These are phyloP conservation scores for Leonotis leonurus DNA, from an alignment of 257 asterid genomes.

Conservation along the genomic window DNA sequence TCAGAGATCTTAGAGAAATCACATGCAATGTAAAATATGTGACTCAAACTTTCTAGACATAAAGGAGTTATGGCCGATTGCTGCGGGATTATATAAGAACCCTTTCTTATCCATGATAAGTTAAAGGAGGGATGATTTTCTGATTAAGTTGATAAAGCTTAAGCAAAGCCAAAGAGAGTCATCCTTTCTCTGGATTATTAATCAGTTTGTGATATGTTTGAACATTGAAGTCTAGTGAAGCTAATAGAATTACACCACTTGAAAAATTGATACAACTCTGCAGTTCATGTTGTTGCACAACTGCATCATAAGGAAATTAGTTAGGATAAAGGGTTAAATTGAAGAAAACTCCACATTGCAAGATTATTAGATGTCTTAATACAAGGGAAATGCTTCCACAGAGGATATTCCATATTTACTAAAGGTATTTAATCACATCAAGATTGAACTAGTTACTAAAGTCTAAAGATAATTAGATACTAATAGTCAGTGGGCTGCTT, in stretches of 20 bases:
- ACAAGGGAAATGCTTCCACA: background rate
- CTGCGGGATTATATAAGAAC: background rate
- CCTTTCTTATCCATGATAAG: background rate
- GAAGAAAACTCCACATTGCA: background rate
- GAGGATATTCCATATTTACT: background rate
- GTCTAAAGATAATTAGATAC: background rate
- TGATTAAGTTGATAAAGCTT: background rate
- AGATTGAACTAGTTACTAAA: background rate
- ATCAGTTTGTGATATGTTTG: background rate
- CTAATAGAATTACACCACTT: background rate
- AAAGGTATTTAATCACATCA: background rate
- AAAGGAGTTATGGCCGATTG: background rate
- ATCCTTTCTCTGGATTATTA: background rate
- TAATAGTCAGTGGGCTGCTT: background rate
- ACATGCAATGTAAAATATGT: too few relatives aligned
- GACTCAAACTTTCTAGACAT: background rate
- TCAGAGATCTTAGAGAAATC: too few relatives aligned
- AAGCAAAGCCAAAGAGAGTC: background rate
- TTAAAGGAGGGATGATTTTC: background rate
- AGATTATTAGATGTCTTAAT: background rate
- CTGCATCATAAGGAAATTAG: too few relatives aligned
- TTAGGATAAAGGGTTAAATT: background rate
- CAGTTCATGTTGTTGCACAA: background rate
- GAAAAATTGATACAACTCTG: background rate
- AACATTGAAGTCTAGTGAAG: background rate